Conservation (phyloP, 1,139 yeast species). For the Petasospora rhodanensis region DNA sequence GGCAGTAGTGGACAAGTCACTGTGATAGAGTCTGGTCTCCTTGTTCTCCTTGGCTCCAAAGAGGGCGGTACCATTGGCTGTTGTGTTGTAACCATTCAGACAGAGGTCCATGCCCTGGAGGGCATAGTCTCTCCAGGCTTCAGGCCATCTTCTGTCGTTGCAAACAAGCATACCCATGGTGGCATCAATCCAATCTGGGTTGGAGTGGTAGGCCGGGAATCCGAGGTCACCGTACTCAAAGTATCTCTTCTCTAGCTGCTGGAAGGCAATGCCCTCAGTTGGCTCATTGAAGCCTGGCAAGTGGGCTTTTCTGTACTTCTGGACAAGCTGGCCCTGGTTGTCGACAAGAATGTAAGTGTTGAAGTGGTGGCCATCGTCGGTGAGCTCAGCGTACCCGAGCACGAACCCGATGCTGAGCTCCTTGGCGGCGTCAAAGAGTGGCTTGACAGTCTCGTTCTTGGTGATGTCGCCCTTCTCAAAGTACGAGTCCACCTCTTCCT, state of each 20-base stretch:
- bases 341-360: slow-evolving; percentile 32
- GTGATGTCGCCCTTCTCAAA: slow-evolving; percentile 34
- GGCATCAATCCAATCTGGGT: slow-evolving; percentile 32
- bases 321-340: slow-evolving; percentile 25
- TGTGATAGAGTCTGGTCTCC: slow-evolving; percentile 29
- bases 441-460: slow-evolving; percentile 24
- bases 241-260: slow-evolving; percentile 35
- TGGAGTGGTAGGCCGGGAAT: slow-evolving; percentile 27
- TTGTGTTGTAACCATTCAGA: slow-evolving; percentile 31
- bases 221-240: slow-evolving; percentile 32
- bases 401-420: slow-evolving; percentile 29
- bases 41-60: slow-evolving; percentile 27
- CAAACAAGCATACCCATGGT: slow-evolving; percentile 33
- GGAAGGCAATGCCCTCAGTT: slow-evolving; percentile 29
- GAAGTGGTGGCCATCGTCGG: slow-evolving; percentile 33
- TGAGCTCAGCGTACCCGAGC: slow-evolving; percentile 35
- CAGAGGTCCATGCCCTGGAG: slow-evolving; percentile 32
- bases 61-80: slow-evolving; percentile 28
- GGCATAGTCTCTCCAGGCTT: slow-evolving; percentile 34
- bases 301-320: slow-evolving; percentile 30
- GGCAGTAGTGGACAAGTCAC: slow-evolving; percentile 31
- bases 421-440: slow-evolving; percentile 32
- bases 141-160: slow-evolving; percentile 38
- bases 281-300: slow-evolving; percentile 32
- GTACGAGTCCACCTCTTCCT: slow-evolving; percentile 31